Conservation (phyloP, 2,329 filamentous ascomycete species). For the Aspergillus flavus region DNA sequence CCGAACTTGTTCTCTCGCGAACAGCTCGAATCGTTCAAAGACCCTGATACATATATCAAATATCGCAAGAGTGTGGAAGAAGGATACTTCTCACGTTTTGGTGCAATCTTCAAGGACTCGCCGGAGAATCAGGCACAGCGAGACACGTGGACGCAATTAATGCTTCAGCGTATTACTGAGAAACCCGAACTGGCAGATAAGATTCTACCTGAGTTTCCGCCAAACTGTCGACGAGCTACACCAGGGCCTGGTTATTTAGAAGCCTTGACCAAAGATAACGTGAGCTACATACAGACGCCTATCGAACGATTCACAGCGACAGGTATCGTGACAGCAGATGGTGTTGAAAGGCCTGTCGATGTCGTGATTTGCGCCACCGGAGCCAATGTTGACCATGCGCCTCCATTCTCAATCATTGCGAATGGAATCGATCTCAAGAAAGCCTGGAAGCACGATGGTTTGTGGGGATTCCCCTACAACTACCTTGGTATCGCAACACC, state of each 20-base stretch:
- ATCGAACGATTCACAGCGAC: slow-evolving; percentile 62
- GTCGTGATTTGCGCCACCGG: slow-evolving; percentile 71
- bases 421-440: slow-evolving; percentile 56
- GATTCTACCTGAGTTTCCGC: slow-evolving; percentile 65
- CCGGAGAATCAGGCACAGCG: slow-evolving; percentile 53
- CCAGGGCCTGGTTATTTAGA: slow-evolving; percentile 70
- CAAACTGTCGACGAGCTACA: slow-evolving; percentile 66
- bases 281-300: slow-evolving; percentile 60
- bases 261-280: slow-evolving; percentile 62
- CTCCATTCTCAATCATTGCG: slow-evolving; percentile 63
- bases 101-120: slow-evolving; percentile 57
- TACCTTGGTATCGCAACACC: slow-evolving; percentile 67
- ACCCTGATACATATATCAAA: slow-evolving; percentile 62
- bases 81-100: slow-evolving; percentile 64
- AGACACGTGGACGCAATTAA: slow-evolving; percentile 54
- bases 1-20: slow-evolving; percentile 59
- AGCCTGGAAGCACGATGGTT: slow-evolving; percentile 60
- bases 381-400: slow-evolving; percentile 61
- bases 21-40: slow-evolving; percentile 58
- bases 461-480: slow-evolving; percentile 66
- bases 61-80: slow-evolving; percentile 62
- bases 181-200: slow-evolving; percentile 60
- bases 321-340: slow-evolving; percentile 64
- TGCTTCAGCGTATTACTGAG: slow-evolving; percentile 55
- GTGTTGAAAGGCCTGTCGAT: slow-evolving; percentile 60